phyloP scores from a whole-genome alignment of 2,329 filamentous ascomycete genomes.

The Colletotrichum falcatum region DNA sequence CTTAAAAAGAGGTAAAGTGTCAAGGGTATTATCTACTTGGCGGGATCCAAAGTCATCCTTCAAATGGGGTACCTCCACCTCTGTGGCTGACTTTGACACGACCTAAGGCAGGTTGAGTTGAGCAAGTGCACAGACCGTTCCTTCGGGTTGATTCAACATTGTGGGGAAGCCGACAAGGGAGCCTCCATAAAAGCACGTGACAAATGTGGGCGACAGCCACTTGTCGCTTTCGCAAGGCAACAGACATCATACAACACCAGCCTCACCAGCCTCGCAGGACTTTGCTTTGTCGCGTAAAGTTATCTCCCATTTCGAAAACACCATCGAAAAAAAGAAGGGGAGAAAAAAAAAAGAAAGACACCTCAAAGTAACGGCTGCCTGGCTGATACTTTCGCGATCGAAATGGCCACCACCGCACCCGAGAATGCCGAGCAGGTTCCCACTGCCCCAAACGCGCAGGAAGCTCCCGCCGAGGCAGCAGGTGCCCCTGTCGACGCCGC shows the following conservation, averaged over 20 bases:
- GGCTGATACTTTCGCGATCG: conserved; percentile 30
- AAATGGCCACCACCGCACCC: conserved; percentile 53
- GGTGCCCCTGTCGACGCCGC: conserved; percentile 25
- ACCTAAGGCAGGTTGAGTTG: neutral
- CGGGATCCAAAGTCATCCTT: no score
- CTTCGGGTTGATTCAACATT: neutral
- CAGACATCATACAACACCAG: conserved; percentile 31
- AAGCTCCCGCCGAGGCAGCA: conserved; percentile 16
- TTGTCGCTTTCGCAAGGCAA: neutral
- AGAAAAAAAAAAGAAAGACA: no score
- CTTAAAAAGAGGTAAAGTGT: no score
- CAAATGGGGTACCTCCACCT: no score
- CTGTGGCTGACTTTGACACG: no score
- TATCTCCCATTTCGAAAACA: neutral
- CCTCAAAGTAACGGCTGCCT: no score
- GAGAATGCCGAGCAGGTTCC: conserved; percentile 48
- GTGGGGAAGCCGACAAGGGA: neutral
- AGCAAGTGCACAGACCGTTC: neutral
- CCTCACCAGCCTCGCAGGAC: conserved; percentile 32
- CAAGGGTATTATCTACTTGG: no score
- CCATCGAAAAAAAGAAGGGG: conserved; percentile 14
- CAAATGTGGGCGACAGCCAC: conserved; percentile 10
- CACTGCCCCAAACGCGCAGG: conserved; percentile 33
- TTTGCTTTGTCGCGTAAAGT: neutral
- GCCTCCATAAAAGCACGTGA: conserved; percentile 9